A percentile compares a stretch with the other conserved stretches of the same genome.
Conservation (phyloP, 2,329 filamentous ascomycete species). For the Pseudogymnoascus sp. region DNA sequence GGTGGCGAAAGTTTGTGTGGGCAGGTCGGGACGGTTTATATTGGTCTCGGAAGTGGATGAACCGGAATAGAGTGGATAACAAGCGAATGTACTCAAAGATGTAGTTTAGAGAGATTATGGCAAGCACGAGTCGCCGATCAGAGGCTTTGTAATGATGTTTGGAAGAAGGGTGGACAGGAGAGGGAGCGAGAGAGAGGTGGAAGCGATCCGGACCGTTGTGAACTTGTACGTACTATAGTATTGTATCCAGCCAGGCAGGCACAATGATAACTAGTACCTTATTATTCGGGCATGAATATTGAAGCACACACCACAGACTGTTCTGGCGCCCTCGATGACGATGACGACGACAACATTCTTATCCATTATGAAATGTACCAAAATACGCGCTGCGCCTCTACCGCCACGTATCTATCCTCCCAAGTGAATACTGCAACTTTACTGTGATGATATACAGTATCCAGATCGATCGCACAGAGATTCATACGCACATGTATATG, state of each 20-base stretch:
- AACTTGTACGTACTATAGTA: no score
- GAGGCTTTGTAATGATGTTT: conserved; percentile 4
- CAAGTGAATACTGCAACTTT: neutral
- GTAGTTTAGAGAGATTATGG: neutral
- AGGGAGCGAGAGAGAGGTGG: neutral
- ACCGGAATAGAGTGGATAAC: neutral
- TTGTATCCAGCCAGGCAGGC: conserved; percentile 9
- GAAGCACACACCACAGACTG: neutral
- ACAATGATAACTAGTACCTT: neutral
- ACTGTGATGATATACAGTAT: neutral
- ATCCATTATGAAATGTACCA: neutral
- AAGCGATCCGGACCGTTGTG: conserved; percentile 1
- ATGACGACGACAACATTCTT: neutral
- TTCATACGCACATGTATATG: neutral
- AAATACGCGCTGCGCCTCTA: neutral
- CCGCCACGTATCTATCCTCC: neutral
- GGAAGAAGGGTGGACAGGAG: neutral
- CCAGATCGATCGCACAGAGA: neutral
- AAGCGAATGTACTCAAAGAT: neutral
- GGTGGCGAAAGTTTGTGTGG: neutral
- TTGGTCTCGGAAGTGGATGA: neutral
- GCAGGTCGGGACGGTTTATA: neutral
- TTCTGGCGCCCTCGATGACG: neutral
- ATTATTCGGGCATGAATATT: neutral
- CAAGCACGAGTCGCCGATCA: neutral